phyloP scores from a whole-genome alignment of 306 rosid genomes.

The Dryas octopetala region DNA sequence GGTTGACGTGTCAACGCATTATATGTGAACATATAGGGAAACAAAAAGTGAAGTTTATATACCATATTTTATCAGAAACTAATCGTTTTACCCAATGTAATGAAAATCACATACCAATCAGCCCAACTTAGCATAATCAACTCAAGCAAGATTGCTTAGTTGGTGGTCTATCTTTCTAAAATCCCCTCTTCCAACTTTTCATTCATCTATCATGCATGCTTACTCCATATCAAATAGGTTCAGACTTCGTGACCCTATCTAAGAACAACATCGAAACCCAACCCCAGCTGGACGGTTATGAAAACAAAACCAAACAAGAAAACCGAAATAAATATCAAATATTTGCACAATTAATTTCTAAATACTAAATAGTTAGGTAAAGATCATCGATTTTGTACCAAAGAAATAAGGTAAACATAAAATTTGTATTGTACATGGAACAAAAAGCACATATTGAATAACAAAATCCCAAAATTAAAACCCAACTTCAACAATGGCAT shows the following conservation, averaged over 20 bases:
- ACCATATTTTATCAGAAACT: background rate
- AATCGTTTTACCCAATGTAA: background rate
- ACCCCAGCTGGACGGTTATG: background rate
- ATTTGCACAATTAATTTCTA: background rate
- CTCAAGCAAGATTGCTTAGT: background rate
- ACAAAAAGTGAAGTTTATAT: background rate
- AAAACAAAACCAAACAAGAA: background rate
- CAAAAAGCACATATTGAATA: background rate
- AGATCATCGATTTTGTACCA: conserved; percentile 1
- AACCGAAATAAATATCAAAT: background rate
- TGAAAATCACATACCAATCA: background rate
- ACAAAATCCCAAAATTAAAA: background rate
- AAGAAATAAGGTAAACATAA: background rate
- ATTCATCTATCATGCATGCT: background rate
- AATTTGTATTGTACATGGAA: background rate
- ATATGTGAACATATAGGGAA: background rate
- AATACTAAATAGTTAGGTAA: background rate
- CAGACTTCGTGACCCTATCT: background rate
- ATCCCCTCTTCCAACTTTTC: background rate
- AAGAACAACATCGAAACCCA: background rate
- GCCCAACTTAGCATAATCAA: background rate
- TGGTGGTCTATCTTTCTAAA: background rate
- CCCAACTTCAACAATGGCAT: background rate
- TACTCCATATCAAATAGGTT: background rate
- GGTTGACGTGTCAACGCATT: background rate